Evolutionary conservation across 306 rosid genomes (phyloP).

Genomic region (Vigna mungo): DNA sequence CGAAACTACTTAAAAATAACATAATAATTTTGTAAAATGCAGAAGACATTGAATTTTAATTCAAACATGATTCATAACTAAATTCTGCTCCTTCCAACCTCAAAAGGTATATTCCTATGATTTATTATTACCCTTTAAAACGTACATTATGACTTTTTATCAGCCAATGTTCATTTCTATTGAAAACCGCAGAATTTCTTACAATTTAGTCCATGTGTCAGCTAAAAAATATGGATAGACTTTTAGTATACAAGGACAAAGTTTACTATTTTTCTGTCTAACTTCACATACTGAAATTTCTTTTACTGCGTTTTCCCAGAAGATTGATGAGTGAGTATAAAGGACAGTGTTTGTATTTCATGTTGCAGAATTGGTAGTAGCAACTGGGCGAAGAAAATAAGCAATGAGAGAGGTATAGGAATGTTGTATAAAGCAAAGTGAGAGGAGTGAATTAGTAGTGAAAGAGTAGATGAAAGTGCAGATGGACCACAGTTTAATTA

Average conservation of each 20-base stretch:
- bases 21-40: neutral
- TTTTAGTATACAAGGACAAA: neutral
- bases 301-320: conserved; percentile 16
- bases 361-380: too few relatives aligned
- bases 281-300: conserved; percentile 25
- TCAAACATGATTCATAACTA: neutral
- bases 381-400: conserved; percentile 21
- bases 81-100: neutral
- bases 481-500: conserved; percentile 48
- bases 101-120: neutral
- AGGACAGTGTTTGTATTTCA: neutral
- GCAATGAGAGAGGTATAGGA: conserved; percentile 3
- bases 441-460: conserved; percentile 21
- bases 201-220: neutral
- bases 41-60: neutral
- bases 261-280: neutral
- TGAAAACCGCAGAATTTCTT: neutral
- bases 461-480: conserved; percentile 3
- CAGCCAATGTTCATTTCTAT: neutral
- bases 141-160: neutral
- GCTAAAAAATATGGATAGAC: neutral
- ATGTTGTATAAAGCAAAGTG: conserved; percentile 3
- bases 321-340: conserved; percentile 3
- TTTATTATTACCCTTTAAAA: neutral
- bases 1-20: neutral